Evolutionary conservation across 1,139 yeast genomes (phyloP), one percentile per base, ranked within the genome.

Genomic region (Blastobotrys illinoisensis): DNA sequence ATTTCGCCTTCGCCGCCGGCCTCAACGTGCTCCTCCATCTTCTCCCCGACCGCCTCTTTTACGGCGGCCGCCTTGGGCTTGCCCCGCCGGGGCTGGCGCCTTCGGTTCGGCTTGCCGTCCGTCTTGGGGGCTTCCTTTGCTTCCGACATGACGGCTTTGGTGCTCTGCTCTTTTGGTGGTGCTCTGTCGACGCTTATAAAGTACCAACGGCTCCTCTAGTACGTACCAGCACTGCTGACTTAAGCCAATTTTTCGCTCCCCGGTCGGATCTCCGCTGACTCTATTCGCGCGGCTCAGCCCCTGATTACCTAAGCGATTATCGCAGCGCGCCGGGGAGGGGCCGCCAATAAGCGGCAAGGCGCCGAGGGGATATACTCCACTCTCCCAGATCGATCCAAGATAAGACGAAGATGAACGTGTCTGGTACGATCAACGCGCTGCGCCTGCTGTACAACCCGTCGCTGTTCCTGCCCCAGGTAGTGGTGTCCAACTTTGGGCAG

Each of bases 381-480:
- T 4, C 23, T 21, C 6, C 6, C 23, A 4, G 5, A 21, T 6
- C 23, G 23, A 26, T 14, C n/a, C n/a, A 44, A 44, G n/a, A 44
- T 5, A 44, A 13, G 13, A 14, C 3, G 6, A 9, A 32, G 23
- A 62, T 62, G 64, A 62, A 62, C 53, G 16, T 61, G 26, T 61
- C 63, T n/a, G 65, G 63, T 4, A 56, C 65, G 1, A 23, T 62
- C 14, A 62, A 63, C 52, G 83, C 83, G 0, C 74, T 84, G 40
- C 71, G 87, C 47, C 71, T 88, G 43, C 64, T 85, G 1, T 73
- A 76, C 63, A 81, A 79, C 57, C 97, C 97, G 0, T 72, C 80
- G 21, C 71, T 87, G 40, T 83, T 91, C 60, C 67, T 85, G 28
- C 97, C 97, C 0, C 87, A 84, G 50, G 53, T 81, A 18, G 75